Evolutionary conservation across 1,139 yeast genomes (phyloP).

Genomic region (Sugiyamaella pinicola): DNA sequence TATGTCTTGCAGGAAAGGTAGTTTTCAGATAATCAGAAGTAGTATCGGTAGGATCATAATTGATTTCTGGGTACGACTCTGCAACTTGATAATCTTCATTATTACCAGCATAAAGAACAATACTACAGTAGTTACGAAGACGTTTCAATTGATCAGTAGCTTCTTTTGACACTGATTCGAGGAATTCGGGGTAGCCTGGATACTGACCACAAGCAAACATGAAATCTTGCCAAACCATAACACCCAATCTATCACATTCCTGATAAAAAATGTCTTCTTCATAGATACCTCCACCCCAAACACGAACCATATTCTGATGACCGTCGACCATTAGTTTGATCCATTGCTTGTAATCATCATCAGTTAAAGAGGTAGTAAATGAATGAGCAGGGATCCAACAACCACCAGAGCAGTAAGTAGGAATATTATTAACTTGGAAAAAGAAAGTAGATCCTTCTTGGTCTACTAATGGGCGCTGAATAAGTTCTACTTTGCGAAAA

Average conservation of each 20-base stretch:
- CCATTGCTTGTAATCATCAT: conserved; percentile 45
- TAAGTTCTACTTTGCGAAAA: conserved; percentile 46
- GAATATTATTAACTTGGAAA: conserved; percentile 47
- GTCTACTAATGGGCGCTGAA: conserved; percentile 44
- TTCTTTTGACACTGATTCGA: conserved; percentile 44
- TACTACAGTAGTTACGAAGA: conserved; percentile 42
- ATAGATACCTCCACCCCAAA: conserved; percentile 56
- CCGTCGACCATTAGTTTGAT: conserved; percentile 44
- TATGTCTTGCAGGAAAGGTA: conserved; percentile 48
- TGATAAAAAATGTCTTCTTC: conserved; percentile 49
- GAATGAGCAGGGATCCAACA: conserved; percentile 56
- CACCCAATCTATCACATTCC: conserved; percentile 49
- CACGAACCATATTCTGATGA: conserved; percentile 50
- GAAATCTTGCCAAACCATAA: conserved; percentile 55
- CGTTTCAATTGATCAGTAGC: conserved; percentile 45
- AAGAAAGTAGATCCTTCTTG: conserved; percentile 47
- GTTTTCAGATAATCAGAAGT: conserved; percentile 42
- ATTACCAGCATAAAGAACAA: conserved; percentile 37
- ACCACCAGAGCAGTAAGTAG: conserved; percentile 48
- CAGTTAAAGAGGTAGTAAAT: conserved; percentile 42
- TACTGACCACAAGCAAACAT: conserved; percentile 58
- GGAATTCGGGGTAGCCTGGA: conserved; percentile 43
- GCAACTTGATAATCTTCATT: conserved; percentile 55
- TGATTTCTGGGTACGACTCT: conserved; percentile 40
- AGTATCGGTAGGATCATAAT: conserved; percentile 43